Evolutionary conservation across 2,329 filamentous ascomycete genomes (phyloP), one percentile per base, ranked within the genome.

Genomic region (Proliferodiscus dingleyae): DNA sequence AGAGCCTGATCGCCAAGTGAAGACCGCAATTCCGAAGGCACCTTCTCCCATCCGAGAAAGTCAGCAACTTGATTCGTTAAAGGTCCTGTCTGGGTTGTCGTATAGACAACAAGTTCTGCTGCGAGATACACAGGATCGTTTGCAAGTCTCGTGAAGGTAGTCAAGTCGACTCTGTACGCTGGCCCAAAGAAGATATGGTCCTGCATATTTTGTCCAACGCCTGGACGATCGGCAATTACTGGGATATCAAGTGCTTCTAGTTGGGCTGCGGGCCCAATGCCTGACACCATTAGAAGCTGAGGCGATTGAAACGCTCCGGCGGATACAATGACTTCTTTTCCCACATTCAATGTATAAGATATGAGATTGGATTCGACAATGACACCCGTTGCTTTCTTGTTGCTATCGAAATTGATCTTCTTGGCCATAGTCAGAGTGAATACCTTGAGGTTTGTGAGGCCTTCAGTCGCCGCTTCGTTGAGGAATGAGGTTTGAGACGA

Each of bases 271-370:
- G 69, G 65, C 0, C 72, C 72, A 16, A 77, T 63, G 5, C 43
- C 37, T 2, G 36, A 39, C 3, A 40, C 43, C 43, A 45, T 45
- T 5, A 45, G 21, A 7, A 75, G 64, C 51, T 77, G 72, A 0
- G 72, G 72, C 2, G 70, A 68, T 56, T 74, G 71, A 57, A 74
- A 73, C 3, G 67, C 61, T 18, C 74, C 73, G 1, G 68, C 71
- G 0, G 68, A 66, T 9, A 76, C 48, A 28, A 76, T 74, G n/a
- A 76, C 68, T 51, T 75, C 73, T 19, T 64, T 64, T 8, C n/a
- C 46, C 10, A 47, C 46, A 3, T 18, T 26, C 11, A 49, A 26
- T 3, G 21, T 45, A 33, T 43, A 52, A 15, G 22, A 15, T n/a
- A 22, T 4, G 5, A 19, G 23, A 13, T n/a, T 41, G 4, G 48